Percentiles rank a stretch among this genome's conserved stretches.
These are phyloP conservation scores for Dipodascus geniculatus DNA, from an alignment of 805 yeast species.

Conservation along the genomic window DNA sequence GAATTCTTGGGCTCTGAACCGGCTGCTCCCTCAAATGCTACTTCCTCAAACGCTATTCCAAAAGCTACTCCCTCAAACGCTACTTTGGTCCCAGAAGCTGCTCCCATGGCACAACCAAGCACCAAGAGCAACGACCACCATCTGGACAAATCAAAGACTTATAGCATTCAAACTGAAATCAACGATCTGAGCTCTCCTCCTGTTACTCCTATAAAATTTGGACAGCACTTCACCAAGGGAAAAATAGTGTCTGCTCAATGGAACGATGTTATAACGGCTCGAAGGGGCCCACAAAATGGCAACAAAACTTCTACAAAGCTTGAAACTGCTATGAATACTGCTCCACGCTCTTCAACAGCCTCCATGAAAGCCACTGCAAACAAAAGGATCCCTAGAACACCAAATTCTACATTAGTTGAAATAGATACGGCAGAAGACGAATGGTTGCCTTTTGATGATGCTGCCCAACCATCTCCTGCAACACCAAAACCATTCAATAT, in stretches of 20 bases:
- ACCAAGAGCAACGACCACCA: background rate
- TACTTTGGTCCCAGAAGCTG: background rate
- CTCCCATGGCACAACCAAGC: background rate
- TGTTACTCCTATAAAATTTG: slow-evolving; percentile 10
- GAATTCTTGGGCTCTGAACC: slow-evolving; percentile 39
- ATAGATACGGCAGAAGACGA: background rate
- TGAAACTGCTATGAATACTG: no score
- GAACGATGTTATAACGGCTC: background rate
- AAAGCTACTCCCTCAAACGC: slow-evolving; percentile 1
- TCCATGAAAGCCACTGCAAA: no score
- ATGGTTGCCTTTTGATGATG: background rate
- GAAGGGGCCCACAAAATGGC: background rate
- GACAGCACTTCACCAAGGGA: slow-evolving; percentile 11
- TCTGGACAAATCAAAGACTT: background rate
- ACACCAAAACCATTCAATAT: background rate
- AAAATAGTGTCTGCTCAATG: background rate
- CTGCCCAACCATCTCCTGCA: background rate
- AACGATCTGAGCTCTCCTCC: slow-evolving; percentile 4
- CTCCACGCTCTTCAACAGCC: no score
- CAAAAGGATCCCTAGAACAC: no score
- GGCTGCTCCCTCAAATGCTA: background rate
- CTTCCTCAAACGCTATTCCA: background rate
- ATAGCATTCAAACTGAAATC: slow-evolving; percentile 7
- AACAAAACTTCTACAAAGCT: no score
- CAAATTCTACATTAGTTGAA: background rate